A percentile compares a stretch with the other conserved stretches of the same genome.
Evolutionary conservation across 345 rosid genomes (phyloP).

Genomic region (Moricandia moricandioides): DNA sequence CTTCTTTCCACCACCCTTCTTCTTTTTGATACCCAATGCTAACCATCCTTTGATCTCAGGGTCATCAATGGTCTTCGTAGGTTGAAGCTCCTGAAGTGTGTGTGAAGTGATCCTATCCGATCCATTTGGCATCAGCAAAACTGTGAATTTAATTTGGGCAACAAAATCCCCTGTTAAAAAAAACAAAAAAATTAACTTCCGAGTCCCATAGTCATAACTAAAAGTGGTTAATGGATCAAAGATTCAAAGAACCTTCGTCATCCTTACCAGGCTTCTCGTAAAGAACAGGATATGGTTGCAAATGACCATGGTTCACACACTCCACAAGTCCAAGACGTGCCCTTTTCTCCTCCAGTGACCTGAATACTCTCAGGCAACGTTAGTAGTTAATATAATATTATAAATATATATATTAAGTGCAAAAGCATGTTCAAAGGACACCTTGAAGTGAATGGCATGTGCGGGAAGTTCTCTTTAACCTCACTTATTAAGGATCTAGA

Average conservation of each 20-base stretch:
- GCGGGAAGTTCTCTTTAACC: slow-evolving; percentile 71
- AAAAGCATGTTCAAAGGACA: slow-evolving; percentile 21
- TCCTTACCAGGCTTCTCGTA: slow-evolving; percentile 86
- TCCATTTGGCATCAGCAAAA: slow-evolving; percentile 93
- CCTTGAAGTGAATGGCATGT: slow-evolving; percentile 94
- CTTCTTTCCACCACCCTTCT: slow-evolving; percentile 98
- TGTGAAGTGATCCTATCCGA: slow-evolving; percentile 88
- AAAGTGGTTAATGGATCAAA: background rate
- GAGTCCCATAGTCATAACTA: background rate
- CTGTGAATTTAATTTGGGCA: slow-evolving; percentile 93
- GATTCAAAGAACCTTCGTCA: background rate
- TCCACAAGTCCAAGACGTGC: slow-evolving; percentile 91
- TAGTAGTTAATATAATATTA: background rate
- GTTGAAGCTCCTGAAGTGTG: slow-evolving; percentile 69
- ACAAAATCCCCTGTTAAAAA: slow-evolving; percentile 62
- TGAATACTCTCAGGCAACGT: slow-evolving; percentile 14
- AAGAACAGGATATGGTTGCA: slow-evolving; percentile 96
- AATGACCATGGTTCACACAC: slow-evolving; percentile 91
- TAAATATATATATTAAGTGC: background rate
- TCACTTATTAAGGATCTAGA: slow-evolving; percentile 96
- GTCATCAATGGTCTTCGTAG: slow-evolving; percentile 72
- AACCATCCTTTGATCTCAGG: slow-evolving; percentile 97
- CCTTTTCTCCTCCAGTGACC: slow-evolving; percentile 97
- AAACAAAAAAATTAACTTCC: background rate
- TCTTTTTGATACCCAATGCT: slow-evolving; percentile 82